Base-by-base conservation (phyloP, 176 grass and related monocot species). In the Carex cristatella region DNA sequence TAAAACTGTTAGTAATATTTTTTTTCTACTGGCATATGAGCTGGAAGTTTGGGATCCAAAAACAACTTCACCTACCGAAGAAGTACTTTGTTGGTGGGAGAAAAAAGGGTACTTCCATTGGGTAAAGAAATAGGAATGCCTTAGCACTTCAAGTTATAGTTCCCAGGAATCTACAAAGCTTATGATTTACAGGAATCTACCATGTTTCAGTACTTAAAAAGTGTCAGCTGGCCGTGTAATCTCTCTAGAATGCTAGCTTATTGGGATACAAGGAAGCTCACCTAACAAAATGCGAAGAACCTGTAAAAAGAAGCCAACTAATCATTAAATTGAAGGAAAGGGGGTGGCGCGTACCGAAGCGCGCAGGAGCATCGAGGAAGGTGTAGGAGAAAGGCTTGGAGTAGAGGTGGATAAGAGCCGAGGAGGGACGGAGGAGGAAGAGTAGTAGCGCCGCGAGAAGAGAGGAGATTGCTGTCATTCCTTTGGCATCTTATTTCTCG, bases 291-390 rank as follows among this genome's bases (percentile, higher is more conserved):
- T 1, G 63, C 66, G 64, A 33, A 80, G n/a, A 27, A 42, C 2
- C 28, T 10, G 3, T 51, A 11, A 16, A 63, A n/a, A 44, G 46
- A 57, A 79, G 75, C 10, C 2, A 32, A 65, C 10, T 49, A 61
- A 64, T 77, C 7, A 46, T 4, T 10, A 16, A 85, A 70, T 14
- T 55, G 81, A 28, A 60, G 16, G 30, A 4, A 37, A 12, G 33
- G 31, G 13, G 12, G 9, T 14, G 31, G 74, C 5, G 44, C 64
- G 85, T 81, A 97, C 94, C 91, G 83, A 97, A 94, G 2, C 90
- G 89, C 10, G 94, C 94, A 28, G 94, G 89, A 73, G 94, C 91
- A 72, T 97, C 94, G 72, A 91, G 79, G 88, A 97, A 91, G 80
- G 83, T 86, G 89, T 89, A 94, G 53, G 92, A 89, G 61, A 91